Evolutionary conservation across 2,329 filamentous ascomycete genomes (phyloP), one percentile per base, ranked within the genome.

Genomic region (Scedosporium apiospermum): DNA sequence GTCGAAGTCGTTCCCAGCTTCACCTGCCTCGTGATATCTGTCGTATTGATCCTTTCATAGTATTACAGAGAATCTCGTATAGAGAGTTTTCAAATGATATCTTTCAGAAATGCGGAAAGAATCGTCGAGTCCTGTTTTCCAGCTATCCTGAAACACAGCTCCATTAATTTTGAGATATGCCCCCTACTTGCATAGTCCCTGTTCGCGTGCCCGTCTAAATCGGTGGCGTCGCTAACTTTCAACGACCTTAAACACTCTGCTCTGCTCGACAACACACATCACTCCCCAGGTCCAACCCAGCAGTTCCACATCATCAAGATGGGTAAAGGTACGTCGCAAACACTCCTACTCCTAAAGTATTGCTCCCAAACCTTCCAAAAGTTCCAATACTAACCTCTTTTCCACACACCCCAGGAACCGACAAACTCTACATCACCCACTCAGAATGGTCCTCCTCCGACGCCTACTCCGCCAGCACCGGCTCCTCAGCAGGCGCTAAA

Each of bases 401-500:
- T 7, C 51, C n/a, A 23, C n/a, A 10, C 9, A 2, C 34, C 21
- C 42, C 49, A 67, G 77, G 77, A 66, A 79, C 77, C 10, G 77
- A 79, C 66, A 79, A 79, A 64, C 73, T 79, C 65, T 79, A 78
- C 63, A 99, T 99, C 71, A 99, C 95, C 62, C 96, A 99, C 78
- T 96, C 91, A 49, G 95, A 99, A 81, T 99, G 95, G 95, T 88
- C 91, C 6, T 96, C 92, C 5, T 86, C 88, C 58, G 93, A 97
- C 75, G 87, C 91, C 64, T 97, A 90, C 76, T 89, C 90, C 38
- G 91, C 92, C 67, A 93, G 87, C 72, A 88, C 83, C 30, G 89
- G 89, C 68, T 82, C 88, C 63, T 86, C 86, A 23, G 51, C 12
- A 18, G 12, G 23, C 68, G 73, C 82, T 72, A 73, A 87, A 77